Evolutionary conservation across 1,284 basidiomycete genomes (phyloP).

Genomic region (Ganoderma lingzhi): DNA sequence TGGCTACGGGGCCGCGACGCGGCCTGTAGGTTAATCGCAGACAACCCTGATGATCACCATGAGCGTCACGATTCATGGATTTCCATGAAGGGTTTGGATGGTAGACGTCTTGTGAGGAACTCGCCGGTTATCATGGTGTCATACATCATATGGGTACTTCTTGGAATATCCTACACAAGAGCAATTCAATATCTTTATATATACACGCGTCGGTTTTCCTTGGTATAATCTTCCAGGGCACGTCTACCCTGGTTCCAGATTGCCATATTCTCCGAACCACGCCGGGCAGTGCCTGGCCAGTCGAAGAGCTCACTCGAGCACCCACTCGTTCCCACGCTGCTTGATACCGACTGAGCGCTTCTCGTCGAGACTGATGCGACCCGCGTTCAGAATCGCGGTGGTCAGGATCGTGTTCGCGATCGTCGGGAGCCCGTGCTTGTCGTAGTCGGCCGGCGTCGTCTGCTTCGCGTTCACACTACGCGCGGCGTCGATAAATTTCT

Average conservation of each 20-base stretch:
- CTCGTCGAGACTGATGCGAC: constrained; percentile 89
- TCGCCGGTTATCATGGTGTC: neutral
- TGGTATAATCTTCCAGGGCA: neutral
- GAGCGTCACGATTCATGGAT: neutral
- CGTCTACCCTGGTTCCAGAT: neutral
- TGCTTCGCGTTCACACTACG: constrained; percentile 79
- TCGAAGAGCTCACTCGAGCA: constrained; percentile 62
- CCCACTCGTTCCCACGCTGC: constrained; percentile 67
- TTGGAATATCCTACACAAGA: neutral
- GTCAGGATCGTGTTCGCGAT: constrained; percentile 90
- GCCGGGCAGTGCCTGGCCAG: neutral
- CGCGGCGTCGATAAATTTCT: constrained; percentile 89
- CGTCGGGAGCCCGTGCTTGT: constrained; percentile 84
- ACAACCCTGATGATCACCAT: neutral
- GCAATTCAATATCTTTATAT: neutral
- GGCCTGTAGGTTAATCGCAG: constrained; percentile 1
- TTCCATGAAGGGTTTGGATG: neutral
- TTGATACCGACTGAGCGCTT: constrained; percentile 83
- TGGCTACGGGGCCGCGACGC: neutral
- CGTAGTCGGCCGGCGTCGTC: constrained; percentile 75
- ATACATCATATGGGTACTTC: neutral
- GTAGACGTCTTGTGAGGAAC: neutral
- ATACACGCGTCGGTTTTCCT: neutral
- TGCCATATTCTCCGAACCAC: neutral
- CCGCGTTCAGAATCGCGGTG: constrained; percentile 92